Conservation (phyloP, 2,329 filamentous ascomycete species). For the Cucurbitaria berberidis region DNA sequence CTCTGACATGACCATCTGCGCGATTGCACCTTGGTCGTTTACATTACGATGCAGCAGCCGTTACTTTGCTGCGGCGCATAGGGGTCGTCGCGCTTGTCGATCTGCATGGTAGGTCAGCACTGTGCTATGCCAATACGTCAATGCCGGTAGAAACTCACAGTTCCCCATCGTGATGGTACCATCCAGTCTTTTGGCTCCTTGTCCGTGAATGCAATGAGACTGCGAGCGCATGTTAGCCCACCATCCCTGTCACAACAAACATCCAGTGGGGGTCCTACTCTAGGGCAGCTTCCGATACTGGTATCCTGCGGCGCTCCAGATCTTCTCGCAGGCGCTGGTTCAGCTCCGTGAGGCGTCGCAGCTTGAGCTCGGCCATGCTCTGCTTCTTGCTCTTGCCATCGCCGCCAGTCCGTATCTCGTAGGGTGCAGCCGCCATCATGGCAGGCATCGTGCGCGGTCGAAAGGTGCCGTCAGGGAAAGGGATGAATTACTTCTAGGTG, state of each 20-base stretch:
- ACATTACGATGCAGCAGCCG: conserved; percentile 97
- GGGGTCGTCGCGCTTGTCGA: conserved; percentile 96
- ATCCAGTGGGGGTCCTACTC: conserved; percentile 48
- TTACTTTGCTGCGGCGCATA: conserved; percentile 93
- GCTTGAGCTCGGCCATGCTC: conserved; percentile 98
- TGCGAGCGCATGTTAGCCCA: conserved; percentile 52
- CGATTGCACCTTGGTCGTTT: conserved; percentile 39
- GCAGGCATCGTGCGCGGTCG: conserved; percentile 32
- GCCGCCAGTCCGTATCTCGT: conserved; percentile 70
- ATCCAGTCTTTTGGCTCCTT: conserved; percentile 95
- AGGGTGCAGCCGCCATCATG: conserved; percentile 65
- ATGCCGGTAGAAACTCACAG: conserved; percentile 55
- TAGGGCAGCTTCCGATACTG: conserved; percentile 85
- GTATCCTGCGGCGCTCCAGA: conserved; percentile 91
- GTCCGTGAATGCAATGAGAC: conserved; percentile 97
- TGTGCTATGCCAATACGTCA: neutral
- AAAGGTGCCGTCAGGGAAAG: conserved; percentile 18
- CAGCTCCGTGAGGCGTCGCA: conserved; percentile 92
- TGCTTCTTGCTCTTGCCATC: conserved; percentile 91
- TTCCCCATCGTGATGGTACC: conserved; percentile 96
- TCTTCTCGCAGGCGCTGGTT: conserved; percentile 97
- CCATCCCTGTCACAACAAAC: neutral
- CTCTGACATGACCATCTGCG: conserved; percentile 43
- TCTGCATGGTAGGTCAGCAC: conserved; percentile 54
- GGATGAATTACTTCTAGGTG: too few species aligned